A percentile compares a stretch with the other conserved stretches of the same genome.
These are phyloP conservation scores for Pseudogymnoascus pannorum DNA, from an alignment of 2,329 filamentous ascomycete genomes.

Conservation along the genomic window DNA sequence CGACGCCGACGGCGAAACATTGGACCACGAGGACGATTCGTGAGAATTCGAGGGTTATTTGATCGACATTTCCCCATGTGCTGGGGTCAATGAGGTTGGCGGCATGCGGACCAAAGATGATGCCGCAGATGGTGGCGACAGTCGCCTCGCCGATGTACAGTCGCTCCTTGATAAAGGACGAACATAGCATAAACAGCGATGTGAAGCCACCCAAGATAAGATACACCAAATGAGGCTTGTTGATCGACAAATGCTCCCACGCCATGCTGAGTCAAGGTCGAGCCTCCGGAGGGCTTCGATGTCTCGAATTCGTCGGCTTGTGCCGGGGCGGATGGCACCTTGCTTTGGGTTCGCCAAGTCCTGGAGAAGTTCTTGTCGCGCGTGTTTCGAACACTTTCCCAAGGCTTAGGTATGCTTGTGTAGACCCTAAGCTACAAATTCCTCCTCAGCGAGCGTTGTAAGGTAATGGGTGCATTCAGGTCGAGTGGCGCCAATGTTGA, in stretches of 20 bases:
- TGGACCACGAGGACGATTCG: conserved; percentile 85
- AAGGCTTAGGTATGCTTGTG: conserved; percentile 1
- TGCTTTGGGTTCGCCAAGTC: not conserved
- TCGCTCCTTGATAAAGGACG: conserved; percentile 95
- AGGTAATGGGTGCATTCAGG: conserved; percentile 1
- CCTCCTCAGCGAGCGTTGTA: conserved; percentile 2
- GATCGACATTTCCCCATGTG: conserved; percentile 75
- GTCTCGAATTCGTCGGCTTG: conserved; percentile 3
- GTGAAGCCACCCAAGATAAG: conserved; percentile 98
- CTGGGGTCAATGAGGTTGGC: conserved; percentile 71
- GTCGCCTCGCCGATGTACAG: conserved; percentile 98
- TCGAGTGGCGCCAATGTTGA: conserved; percentile 1
- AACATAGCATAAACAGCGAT: conserved; percentile 95
- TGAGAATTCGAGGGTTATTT: conserved; percentile 83
- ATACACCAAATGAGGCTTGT: conserved; percentile 94
- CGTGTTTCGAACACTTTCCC: not conserved
- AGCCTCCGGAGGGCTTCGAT: not conserved
- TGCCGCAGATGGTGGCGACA: conserved; percentile 78
- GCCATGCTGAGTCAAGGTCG: conserved; percentile 49
- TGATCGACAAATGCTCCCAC: conserved; percentile 77
- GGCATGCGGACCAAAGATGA: conserved; percentile 82
- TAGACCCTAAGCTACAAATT: not conserved
- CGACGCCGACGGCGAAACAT: conserved; percentile 86
- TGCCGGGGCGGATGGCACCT: conserved; percentile 1
- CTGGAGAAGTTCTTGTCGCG: not conserved